These are phyloP conservation scores for Jimgerdemannia lactiflua DNA, from an alignment of 192 early-diverging fungal species.

Conservation along the genomic window DNA sequence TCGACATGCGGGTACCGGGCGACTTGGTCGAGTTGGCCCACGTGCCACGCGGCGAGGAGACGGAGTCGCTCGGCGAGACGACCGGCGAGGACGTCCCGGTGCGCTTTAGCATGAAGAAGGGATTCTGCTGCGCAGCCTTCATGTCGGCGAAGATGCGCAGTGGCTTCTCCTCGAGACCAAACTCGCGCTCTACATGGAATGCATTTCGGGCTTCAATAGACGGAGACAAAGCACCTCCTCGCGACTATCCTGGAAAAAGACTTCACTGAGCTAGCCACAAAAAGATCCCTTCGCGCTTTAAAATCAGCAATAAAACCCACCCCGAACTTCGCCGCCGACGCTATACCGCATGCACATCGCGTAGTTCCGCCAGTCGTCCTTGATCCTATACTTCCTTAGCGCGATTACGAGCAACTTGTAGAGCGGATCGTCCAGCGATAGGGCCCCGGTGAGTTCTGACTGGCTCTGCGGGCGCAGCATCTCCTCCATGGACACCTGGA, in stretches of 20 bases:
- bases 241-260: too few relatives aligned
- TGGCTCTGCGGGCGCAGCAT: too few relatives aligned
- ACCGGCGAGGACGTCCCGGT: conserved; percentile 34
- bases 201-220: too few relatives aligned
- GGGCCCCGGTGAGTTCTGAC: neutral
- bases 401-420: conserved; percentile 81
- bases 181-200: conserved; percentile 51
- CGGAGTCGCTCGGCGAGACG: neutral
- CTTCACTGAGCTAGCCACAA: too few relatives aligned
- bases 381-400: conserved; percentile 89
- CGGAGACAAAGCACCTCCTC: too few relatives aligned
- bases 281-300: too few relatives aligned
- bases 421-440: conserved; percentile 78
- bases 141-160: conserved; percentile 67
- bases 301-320: conserved; percentile 20
- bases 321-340: conserved; percentile 38
- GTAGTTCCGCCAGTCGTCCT: conserved; percentile 84
- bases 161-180: conserved; percentile 80
- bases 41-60: neutral
- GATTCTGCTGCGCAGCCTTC: conserved; percentile 63
- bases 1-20: neutral
- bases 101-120: conserved; percentile 76
- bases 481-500: too few relatives aligned
- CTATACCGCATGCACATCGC: conserved; percentile 79
- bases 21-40: neutral